These are phyloP conservation scores for Chytridiales sp. DNA, from an alignment of 371 early-diverging fungal species.

Conservation along the genomic window DNA sequence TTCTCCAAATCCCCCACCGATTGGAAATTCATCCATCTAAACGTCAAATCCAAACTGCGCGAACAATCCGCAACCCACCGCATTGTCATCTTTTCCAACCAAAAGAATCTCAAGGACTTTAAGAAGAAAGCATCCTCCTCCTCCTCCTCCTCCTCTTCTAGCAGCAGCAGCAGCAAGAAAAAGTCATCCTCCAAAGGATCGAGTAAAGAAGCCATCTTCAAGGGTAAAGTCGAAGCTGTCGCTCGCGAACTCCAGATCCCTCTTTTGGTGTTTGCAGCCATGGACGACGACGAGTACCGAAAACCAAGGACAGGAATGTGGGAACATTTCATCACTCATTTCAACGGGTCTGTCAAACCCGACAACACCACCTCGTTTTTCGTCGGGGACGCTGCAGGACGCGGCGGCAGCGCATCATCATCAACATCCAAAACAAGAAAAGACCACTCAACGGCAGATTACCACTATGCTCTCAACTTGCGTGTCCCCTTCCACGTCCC, in stretches of 20 bases:
- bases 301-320: conserved; percentile 89
- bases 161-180: conserved; percentile 41
- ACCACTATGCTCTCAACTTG: conserved; percentile 78
- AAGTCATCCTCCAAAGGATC: too few species aligned
- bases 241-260: conserved; percentile 32
- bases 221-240: conserved; percentile 37
- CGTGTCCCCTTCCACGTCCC: conserved; percentile 79
- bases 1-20: conserved; percentile 70
- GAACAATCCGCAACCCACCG: conserved; percentile 48
- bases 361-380: conserved; percentile 37
- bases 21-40: conserved; percentile 69
- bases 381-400: conserved; percentile 92
- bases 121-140: too few species aligned
- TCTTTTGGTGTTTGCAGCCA: conserved; percentile 63
- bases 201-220: conserved; percentile 23
- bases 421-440: conserved; percentile 46
- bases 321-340: conserved; percentile 56
- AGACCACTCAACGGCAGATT: conserved; percentile 80
- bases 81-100: conserved; percentile 76
- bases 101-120: conserved; percentile 56
- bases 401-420: too few species aligned
- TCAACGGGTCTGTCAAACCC: conserved; percentile 31
- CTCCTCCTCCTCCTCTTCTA: too few species aligned
- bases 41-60: conserved; percentile 55
- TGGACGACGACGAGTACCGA: conserved; percentile 66